Conservation (phyloP, 108 stramenopile genomes). For the Craspedostauros australis region DNA sequence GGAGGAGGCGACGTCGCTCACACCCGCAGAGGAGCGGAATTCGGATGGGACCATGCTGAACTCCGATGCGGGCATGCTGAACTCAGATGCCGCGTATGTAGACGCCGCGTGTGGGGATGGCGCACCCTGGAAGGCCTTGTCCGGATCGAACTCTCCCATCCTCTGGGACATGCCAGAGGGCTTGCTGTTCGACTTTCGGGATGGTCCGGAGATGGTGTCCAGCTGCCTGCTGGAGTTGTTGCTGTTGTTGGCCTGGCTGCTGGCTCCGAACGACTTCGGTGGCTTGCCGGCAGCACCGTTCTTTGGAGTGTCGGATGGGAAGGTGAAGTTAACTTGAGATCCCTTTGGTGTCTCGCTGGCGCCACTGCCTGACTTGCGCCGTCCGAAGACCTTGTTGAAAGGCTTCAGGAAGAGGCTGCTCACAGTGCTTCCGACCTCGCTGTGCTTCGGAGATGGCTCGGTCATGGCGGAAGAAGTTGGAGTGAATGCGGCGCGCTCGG, state of each 20-base stretch:
- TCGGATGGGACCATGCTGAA: slow-evolving; percentile 14
- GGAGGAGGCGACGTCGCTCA: slow-evolving; percentile 27
- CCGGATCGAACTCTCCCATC: too few species aligned
- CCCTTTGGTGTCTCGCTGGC: not conserved
- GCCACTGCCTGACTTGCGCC: slow-evolving; percentile 9
- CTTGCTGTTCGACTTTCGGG: not conserved
- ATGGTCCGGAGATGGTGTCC: slow-evolving; percentile 11
- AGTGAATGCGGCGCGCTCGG: too few species aligned
- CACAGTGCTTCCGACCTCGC: slow-evolving; percentile 20
- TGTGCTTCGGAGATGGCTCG: too few species aligned
- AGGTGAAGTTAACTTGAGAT: not conserved
- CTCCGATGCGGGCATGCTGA: slow-evolving; percentile 26
- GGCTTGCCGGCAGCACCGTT: slow-evolving; percentile 11
- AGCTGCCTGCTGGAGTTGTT: not conserved
- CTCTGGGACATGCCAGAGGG: slow-evolving; percentile 12
- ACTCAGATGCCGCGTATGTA: too few species aligned
- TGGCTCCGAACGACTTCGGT: too few species aligned
- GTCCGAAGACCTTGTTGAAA: slow-evolving; percentile 20
- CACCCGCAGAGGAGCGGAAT: slow-evolving; percentile 19
- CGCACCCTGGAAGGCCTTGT: too few species aligned
- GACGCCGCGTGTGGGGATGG: too few species aligned
- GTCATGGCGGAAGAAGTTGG: too few species aligned
- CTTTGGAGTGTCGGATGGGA: not conserved
- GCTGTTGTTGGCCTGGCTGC: too few species aligned
- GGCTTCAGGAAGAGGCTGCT: slow-evolving; percentile 24